Conservation (phyloP, 1,284 basidiomycete species). For the Ustilago tritici region DNA sequence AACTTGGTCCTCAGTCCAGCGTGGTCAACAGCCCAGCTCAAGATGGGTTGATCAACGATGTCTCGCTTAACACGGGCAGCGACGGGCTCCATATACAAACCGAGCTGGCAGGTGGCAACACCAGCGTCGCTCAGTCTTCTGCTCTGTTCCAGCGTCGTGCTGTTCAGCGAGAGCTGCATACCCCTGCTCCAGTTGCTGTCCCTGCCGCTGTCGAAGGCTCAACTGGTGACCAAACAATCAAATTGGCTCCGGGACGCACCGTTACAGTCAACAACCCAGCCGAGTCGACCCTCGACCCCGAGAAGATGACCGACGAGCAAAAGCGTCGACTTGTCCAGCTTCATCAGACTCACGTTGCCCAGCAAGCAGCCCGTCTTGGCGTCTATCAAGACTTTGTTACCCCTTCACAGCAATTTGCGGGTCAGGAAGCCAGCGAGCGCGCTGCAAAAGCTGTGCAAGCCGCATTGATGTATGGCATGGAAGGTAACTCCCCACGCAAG, state of each 20-base stretch:
- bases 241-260: slow-evolving; percentile 21
- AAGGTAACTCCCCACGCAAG: slow-evolving; percentile 44
- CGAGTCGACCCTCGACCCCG: slow-evolving; percentile 33
- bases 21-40: slow-evolving; percentile 21
- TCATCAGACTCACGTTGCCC: slow-evolving; percentile 48
- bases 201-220: slow-evolving; percentile 11
- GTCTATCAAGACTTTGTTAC: slow-evolving; percentile 56
- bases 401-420: slow-evolving; percentile 46
- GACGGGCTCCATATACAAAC: not conserved
- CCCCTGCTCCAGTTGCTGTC: slow-evolving; percentile 50
- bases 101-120: slow-evolving; percentile 20
- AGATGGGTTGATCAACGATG: not conserved
- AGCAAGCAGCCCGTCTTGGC: slow-evolving; percentile 39
- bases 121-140: slow-evolving; percentile 32
- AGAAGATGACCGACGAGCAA: slow-evolving; percentile 49
- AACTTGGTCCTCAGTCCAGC: slow-evolving; percentile 21
- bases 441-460: slow-evolving; percentile 55
- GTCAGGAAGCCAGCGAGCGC: slow-evolving; percentile 49
- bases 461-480: slow-evolving; percentile 55
- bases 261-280: slow-evolving; percentile 34
- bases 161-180: slow-evolving; percentile 45
- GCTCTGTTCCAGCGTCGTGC: slow-evolving; percentile 58
- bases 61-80: not conserved
- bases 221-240: slow-evolving; percentile 18
- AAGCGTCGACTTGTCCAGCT: slow-evolving; percentile 41